Conservation (phyloP, 768 basidiomycete genomes). For the Nevesoporus exiguus region DNA sequence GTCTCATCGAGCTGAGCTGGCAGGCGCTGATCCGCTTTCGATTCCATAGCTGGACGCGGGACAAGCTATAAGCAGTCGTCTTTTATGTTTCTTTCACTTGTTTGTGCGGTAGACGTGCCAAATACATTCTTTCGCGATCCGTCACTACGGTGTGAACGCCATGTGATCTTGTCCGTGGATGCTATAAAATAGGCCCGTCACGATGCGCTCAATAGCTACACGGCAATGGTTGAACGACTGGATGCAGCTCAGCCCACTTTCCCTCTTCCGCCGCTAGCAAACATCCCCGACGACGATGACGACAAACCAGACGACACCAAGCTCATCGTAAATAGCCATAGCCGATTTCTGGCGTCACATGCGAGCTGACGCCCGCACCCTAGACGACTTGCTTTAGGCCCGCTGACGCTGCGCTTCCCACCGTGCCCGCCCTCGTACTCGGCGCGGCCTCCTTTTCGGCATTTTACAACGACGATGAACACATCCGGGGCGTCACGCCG, state of each 20-base stretch:
- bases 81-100: conserved; percentile 2
- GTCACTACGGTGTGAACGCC: conserved; percentile 1
- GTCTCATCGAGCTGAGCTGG: background rate
- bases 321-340: conserved; percentile 31
- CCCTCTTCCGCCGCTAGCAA: conserved; percentile 36
- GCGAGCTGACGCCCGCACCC: conserved; percentile 4
- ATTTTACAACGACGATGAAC: conserved; percentile 61
- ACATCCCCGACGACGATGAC: conserved; percentile 39
- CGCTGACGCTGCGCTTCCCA: conserved; percentile 29
- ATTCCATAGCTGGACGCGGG: conserved; percentile 63
- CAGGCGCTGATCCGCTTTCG: conserved; percentile 1
- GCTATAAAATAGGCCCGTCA: background rate
- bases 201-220: background rate
- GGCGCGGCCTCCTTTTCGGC: conserved; percentile 71
- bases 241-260: conserved; percentile 41
- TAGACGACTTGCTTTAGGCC: conserved; percentile 34
- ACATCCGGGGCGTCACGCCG: conserved; percentile 53
- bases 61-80: conserved; percentile 50
- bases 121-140: conserved; percentile 14
- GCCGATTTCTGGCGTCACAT: background rate
- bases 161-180: background rate
- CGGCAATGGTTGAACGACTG: conserved; percentile 40
- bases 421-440: conserved; percentile 53
- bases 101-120: conserved; percentile 22
- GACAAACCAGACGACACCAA: conserved; percentile 38